Evolutionary conservation across 345 rosid species (phyloP).

Genomic region (Linum tenue): DNA sequence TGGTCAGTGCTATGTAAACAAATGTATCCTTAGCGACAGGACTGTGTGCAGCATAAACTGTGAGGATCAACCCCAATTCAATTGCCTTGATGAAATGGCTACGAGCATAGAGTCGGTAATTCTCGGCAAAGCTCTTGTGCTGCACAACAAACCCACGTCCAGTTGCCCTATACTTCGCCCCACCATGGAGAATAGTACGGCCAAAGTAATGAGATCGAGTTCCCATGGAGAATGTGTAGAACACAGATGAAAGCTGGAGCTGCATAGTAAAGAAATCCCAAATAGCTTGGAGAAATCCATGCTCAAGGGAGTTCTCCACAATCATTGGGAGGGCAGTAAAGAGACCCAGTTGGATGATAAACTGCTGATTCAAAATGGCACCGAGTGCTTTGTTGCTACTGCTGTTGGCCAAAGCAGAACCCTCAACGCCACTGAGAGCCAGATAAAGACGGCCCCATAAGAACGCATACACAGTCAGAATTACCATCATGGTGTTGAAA

Average conservation of each 20-base stretch:
- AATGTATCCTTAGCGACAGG: not conserved
- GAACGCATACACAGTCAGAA: slow-evolving; percentile 60
- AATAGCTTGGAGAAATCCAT: not conserved
- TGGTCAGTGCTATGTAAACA: not conserved
- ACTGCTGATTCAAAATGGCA: slow-evolving; percentile 25
- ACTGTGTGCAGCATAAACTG: not conserved
- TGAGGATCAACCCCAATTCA: not conserved
- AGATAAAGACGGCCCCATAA: slow-evolving; percentile 85
- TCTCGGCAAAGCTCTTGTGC: not conserved
- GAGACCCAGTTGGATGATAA: slow-evolving; percentile 8
- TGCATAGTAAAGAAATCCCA: not conserved
- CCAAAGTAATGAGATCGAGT: not conserved
- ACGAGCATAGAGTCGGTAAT: not conserved
- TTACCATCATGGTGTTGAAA: slow-evolving; percentile 66
- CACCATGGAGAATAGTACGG: not conserved
- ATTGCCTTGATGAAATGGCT: not conserved
- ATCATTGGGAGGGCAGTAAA: not conserved
- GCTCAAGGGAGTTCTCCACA: not conserved
- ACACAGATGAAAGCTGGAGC: not conserved
- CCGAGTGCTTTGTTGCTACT: slow-evolving; percentile 19
- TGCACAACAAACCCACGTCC: not conserved
- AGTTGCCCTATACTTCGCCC: not conserved
- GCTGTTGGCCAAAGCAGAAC: slow-evolving; percentile 27
- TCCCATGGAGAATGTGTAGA: not conserved
- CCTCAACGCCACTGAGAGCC: slow-evolving; percentile 77